Conservation (phyloP, 2,329 filamentous ascomycete genomes). For the Arthroderma sp. region DNA sequence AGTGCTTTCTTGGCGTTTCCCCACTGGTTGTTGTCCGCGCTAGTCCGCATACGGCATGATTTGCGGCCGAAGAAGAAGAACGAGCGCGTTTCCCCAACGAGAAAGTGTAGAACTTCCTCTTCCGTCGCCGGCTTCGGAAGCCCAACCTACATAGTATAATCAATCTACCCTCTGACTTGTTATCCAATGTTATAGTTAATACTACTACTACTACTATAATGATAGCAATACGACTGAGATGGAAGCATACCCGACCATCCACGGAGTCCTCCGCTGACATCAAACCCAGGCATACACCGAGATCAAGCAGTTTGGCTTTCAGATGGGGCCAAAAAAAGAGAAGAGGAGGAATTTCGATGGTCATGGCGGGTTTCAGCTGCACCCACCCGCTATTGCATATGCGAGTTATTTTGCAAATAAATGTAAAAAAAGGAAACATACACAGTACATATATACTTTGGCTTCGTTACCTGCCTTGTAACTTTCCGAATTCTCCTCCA, state of each 20-base stretch:
- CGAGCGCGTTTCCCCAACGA: too few relatives aligned
- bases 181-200: not conserved
- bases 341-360: slow-evolving; percentile 2
- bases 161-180: too few relatives aligned
- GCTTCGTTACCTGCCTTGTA: too few relatives aligned
- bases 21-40: too few relatives aligned
- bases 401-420: slow-evolving; percentile 12
- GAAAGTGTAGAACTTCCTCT: too few relatives aligned
- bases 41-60: too few relatives aligned
- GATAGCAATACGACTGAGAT: not conserved
- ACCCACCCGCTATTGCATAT: slow-evolving; percentile 18
- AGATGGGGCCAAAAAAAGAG: not conserved
- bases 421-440: not conserved
- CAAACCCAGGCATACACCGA: not conserved
- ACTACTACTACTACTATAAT: not conserved
- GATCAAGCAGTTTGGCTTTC: not conserved
- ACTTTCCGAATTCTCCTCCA: too few relatives aligned
- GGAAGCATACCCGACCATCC: not conserved
- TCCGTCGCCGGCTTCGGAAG: too few relatives aligned
- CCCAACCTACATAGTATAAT: too few relatives aligned
- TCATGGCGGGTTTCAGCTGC: slow-evolving; percentile 15
- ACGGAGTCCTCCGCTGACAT: not conserved
- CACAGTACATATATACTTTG: too few relatives aligned
- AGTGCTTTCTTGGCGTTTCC: too few relatives aligned
- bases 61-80: too few relatives aligned